Evolutionary conservation across 2,329 filamentous ascomycete genomes (phyloP).

Genomic region (Arthrobotrys conoides): DNA sequence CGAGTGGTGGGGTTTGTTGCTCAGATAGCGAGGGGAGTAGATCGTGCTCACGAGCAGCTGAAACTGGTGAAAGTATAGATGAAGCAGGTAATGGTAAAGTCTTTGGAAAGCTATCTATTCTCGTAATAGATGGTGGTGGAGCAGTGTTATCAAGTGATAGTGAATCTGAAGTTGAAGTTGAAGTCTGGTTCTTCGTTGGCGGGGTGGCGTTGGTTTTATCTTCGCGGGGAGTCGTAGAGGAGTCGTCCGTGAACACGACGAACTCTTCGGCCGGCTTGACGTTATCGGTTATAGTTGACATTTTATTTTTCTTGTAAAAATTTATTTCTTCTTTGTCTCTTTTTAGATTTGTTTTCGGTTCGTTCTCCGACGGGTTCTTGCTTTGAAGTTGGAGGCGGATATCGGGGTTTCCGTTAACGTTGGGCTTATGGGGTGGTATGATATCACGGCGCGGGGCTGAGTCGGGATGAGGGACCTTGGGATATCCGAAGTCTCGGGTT

Average conservation of each 20-base stretch:
- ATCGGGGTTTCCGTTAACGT: slow-evolving; percentile 36
- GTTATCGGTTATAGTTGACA: slow-evolving; percentile 42
- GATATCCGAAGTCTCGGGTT: slow-evolving; percentile 38
- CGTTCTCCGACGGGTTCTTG: slow-evolving; percentile 27
- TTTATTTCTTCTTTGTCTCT: neutral
- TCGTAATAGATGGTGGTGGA: slow-evolving; percentile 32
- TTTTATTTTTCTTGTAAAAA: slow-evolving; percentile 9
- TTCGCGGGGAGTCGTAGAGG: slow-evolving; percentile 5
- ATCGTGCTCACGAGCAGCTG: slow-evolving; percentile 42
- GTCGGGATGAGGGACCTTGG: slow-evolving; percentile 33
- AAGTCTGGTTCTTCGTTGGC: slow-evolving; percentile 7
- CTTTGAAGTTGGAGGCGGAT: slow-evolving; percentile 41
- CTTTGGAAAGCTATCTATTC: slow-evolving; percentile 57
- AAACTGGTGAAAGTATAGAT: slow-evolving; percentile 54
- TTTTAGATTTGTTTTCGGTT: slow-evolving; percentile 23
- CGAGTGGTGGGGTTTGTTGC: slow-evolving; percentile 38
- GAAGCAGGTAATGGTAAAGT: slow-evolving; percentile 56
- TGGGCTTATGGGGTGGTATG: slow-evolving; percentile 48
- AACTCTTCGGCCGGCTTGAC: slow-evolving; percentile 59
- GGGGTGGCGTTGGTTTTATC: slow-evolving; percentile 54
- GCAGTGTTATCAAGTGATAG: slow-evolving; percentile 50
- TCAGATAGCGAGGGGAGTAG: slow-evolving; percentile 40
- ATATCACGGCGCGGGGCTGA: slow-evolving; percentile 61
- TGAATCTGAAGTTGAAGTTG: slow-evolving; percentile 20
- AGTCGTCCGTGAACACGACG: slow-evolving; percentile 54